Conservation (phyloP, 2,329 filamentous ascomycete species). For the Fusarium acutatum region DNA sequence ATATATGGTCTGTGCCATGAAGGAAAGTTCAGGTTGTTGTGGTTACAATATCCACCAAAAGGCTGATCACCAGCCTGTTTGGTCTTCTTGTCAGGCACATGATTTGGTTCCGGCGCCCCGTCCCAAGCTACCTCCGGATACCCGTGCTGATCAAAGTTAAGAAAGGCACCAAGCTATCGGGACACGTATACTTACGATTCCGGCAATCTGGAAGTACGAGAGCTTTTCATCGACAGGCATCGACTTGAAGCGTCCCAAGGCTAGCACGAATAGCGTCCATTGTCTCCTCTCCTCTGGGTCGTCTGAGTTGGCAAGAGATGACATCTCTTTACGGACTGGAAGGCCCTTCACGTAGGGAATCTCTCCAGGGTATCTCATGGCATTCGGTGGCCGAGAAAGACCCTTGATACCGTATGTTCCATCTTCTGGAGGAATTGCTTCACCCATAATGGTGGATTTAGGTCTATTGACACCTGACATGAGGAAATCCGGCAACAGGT, state of each 20-base stretch:
- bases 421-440: rapidly evolving
- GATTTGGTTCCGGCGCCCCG: neutral
- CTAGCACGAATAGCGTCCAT: slow-evolving; percentile 15
- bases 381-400: neutral
- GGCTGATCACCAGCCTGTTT: neutral
- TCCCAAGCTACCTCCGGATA: slow-evolving; percentile 19
- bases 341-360: neutral
- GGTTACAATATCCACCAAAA: slow-evolving; percentile 12
- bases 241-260: neutral
- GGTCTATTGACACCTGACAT: rapidly evolving
- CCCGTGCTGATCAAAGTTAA: neutral
- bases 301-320: neutral
- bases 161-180: neutral
- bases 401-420: slow-evolving; percentile 8
- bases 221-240: neutral
- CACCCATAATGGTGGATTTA: neutral
- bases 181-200: neutral
- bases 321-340: slow-evolving; percentile 1
- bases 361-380: neutral
- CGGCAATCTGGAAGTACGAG: slow-evolving; percentile 11
- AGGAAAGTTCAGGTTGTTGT: slow-evolving; percentile 19
- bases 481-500: rapidly evolving
- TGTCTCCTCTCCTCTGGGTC: neutral
- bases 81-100: rapidly evolving
- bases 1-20: slow-evolving; percentile 24